These are phyloP conservation scores for Xanthoconium purpureum DNA, from an alignment of 768 basidiomycete species.

Conservation along the genomic window DNA sequence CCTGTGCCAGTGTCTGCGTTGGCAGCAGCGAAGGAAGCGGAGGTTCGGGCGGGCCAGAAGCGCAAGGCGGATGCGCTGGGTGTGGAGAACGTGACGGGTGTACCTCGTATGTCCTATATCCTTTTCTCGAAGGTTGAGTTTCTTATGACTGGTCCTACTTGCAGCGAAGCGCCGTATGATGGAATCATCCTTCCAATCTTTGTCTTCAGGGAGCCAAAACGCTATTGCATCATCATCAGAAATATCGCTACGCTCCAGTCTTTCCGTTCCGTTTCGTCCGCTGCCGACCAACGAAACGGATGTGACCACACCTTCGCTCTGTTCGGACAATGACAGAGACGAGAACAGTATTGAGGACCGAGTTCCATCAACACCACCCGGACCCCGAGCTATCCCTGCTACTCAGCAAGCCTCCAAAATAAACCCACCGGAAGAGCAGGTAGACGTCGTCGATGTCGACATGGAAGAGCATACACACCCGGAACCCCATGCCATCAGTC, in stretches of 20 bases:
- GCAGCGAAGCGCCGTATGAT: slow-evolving; percentile 41
- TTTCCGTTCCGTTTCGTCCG: slow-evolving; percentile 14
- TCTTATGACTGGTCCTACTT: slow-evolving; percentile 3
- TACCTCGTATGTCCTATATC: slow-evolving; percentile 33
- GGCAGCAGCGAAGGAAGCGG: slow-evolving; percentile 6
- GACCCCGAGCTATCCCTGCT: slow-evolving; percentile 24
- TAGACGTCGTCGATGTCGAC: slow-evolving; percentile 39
- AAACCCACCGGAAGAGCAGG: slow-evolving; percentile 4
- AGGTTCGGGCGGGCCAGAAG: slow-evolving; percentile 27
- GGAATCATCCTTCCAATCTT: slow-evolving; percentile 25
- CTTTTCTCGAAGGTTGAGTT: neutral
- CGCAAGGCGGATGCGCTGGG: slow-evolving; percentile 28
- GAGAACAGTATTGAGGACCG: slow-evolving; percentile 48
- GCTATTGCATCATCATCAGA: slow-evolving; percentile 13
- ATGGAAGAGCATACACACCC: slow-evolving; percentile 28
- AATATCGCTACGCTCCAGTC: slow-evolving; percentile 28
- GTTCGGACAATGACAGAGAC: slow-evolving; percentile 66
- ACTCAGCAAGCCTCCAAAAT: neutral
- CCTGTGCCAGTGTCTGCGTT: slow-evolving; percentile 10
- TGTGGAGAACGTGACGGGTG: slow-evolving; percentile 26
- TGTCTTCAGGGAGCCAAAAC: slow-evolving; percentile 18
- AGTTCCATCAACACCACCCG: slow-evolving; percentile 50
- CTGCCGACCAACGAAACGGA: slow-evolving; percentile 39
- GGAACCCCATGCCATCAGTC: slow-evolving; percentile 5
- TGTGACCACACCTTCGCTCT: slow-evolving; percentile 63